Evolutionary conservation across 371 early-diverging fungal species (phyloP), one percentile per base, ranked within the genome.

Genomic region (Mucor saturninus): DNA sequence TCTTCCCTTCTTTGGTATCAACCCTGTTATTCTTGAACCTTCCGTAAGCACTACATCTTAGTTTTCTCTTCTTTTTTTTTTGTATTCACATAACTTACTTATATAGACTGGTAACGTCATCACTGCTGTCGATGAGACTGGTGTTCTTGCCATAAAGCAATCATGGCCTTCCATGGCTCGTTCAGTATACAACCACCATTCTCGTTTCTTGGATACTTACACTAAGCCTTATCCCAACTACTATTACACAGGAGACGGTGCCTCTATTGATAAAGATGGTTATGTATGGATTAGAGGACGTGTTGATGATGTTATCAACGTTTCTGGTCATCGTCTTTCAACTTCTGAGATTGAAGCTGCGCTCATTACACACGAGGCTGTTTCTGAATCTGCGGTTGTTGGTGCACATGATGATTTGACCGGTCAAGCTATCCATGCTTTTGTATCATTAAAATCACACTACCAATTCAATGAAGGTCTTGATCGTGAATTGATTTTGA

Each of bases 161-260:
- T 86, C 95, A 21, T 98, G 98, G 96, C 99, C 99, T 4, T 93
- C 94, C 37, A 93, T 99, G 77, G 96, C 99, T 4, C 84, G 98
- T 60, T 93, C 94, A 7, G 89, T 99, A 35, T 92, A 91, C 65
- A 91, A 92, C 51, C 88, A 98, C 73, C 95, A 97, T 73, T 68
- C 89, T 65, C 88, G 99, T 52, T 99, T 91, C 78, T 68, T 93
- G 52, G 91, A 93, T 58, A 94, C 98, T 0, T 99, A 99, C 76
- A 76, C 98, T 64, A 80, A 83, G 11, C 90, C 89, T 6, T 98
- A 97, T 77, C 81, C 81, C 7, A 95, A 94, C 31, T 89, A 87
- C 80, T 95, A 93, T 77, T 93, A 94, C 76, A 90, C 96, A 8
- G 59, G 96, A 31, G 95, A 96, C 78, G 93, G 98, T 64, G 96